Percentiles rank a stretch among this genome's conserved stretches.
Evolutionary conservation across 164 flowering plant species (phyloP).

Genomic region (Sextonia rubra): DNA sequence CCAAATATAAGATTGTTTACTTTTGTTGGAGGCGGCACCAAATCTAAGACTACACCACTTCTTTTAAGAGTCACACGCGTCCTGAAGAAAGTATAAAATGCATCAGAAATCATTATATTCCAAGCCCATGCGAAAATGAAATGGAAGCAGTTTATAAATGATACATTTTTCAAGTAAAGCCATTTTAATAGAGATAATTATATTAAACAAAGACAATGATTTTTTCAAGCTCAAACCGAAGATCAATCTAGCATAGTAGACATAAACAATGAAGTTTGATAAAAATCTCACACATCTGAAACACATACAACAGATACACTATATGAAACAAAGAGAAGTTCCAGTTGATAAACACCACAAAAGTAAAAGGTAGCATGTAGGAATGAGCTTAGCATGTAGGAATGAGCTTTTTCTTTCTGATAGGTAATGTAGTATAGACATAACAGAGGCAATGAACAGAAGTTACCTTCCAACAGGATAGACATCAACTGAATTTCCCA

Average conservation of each 20-base stretch:
- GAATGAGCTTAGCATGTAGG: too few relatives aligned
- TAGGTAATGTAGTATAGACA: not conserved
- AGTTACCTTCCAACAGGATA: constrained; percentile 80
- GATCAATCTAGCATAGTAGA: not conserved
- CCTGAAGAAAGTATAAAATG: constrained; percentile 28
- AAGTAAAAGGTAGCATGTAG: too few relatives aligned
- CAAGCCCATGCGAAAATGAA: not conserved
- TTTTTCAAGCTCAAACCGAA: not conserved
- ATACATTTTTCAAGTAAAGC: not conserved
- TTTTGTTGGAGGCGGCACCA: constrained; percentile 82
- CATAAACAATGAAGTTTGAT: not conserved
- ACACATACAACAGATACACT: too few relatives aligned
- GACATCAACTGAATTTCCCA: constrained; percentile 78
- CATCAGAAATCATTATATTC: not conserved
- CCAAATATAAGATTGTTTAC: constrained; percentile 84
- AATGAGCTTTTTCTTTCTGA: too few relatives aligned
- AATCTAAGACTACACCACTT: constrained; percentile 34
- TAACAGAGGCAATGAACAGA: not conserved
- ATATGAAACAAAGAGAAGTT: not conserved
- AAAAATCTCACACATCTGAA: not conserved
- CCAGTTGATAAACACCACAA: not conserved
- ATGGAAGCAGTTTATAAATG: not conserved
- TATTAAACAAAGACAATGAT: not conserved
- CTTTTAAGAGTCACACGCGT: constrained; percentile 59
- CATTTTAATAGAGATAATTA: not conserved